Base-by-base conservation (phyloP, 768 basidiomycete species). In the Gloeopeniophorella convolvens region DNA sequence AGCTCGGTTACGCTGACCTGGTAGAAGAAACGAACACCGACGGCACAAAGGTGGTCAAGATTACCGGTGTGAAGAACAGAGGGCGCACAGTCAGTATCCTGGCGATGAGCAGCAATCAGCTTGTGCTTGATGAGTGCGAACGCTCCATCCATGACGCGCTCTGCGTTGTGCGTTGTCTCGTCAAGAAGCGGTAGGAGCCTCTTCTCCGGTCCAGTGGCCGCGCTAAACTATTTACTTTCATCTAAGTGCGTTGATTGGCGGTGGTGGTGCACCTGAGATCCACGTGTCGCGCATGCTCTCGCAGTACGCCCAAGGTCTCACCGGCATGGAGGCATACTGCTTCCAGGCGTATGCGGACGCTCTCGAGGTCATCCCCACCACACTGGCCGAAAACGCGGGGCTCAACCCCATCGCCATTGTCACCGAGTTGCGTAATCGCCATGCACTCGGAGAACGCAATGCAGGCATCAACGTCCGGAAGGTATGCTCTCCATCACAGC, bases 391-490 rank as follows among this genome's bases (percentile, higher is more conserved):
- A 71, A 99, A 99, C 65, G 96, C 96, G 20, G 96, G 96, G 35
- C 75, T 99, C 50, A 96, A 98, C 69, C 92, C 96, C 5, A 97
- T 99, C 58, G 85, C 91, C 6, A 98, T 99, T 64, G 94, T 99
- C 47, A 99, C 96, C 23, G 96, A 99, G 64, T 74, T 99, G 47
- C 82, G 96, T 56, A 99, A 99, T 71, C 79, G 93, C 56, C 96
- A 99, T 68, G 94, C 96, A 2, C 74, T 92, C 8, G 96, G 96
- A 28, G 96, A 99, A 60, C 77, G 79, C 55, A 92, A 85, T 59
- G 94, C 96, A 23, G 96, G 96, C 27, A 98, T 99, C 69, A 99
- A 98, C 66, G 93, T 99, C 56, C 83, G 95, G 61, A 98, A 94
- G 75, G 93, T 91, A 60, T 35, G 78, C 40, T 45, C 8, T 24